A percentile compares a stretch with the other conserved stretches of the same genome.
These are phyloP conservation scores for Leccinum sublutescens DNA, from an alignment of 768 basidiomycete species.

Conservation along the genomic window DNA sequence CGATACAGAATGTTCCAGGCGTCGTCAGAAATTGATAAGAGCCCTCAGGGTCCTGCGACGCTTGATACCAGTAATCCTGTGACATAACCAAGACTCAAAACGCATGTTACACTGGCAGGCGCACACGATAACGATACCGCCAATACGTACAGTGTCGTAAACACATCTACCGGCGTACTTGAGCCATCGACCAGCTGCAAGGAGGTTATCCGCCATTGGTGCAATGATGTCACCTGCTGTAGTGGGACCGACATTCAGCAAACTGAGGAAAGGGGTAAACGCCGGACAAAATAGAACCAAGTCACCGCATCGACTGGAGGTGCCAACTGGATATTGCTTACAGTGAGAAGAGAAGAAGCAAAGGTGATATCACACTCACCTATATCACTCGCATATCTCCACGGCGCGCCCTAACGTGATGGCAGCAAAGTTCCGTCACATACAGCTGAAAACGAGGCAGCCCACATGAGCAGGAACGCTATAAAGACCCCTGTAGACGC, in stretches of 20 bases:
- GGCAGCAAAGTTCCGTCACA: too few species aligned
- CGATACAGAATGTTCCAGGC: slow-evolving; percentile 49
- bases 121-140: background rate
- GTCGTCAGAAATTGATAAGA: slow-evolving; percentile 49
- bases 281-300: background rate
- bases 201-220: slow-evolving; percentile 46
- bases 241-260: slow-evolving; percentile 54
- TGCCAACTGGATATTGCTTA: too few species aligned
- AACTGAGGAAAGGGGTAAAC: slow-evolving; percentile 26
- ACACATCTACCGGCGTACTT: slow-evolving; percentile 49
- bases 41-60: slow-evolving; percentile 37
- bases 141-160: slow-evolving; percentile 46
- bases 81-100: background rate
- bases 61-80: slow-evolving; percentile 50
- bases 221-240: slow-evolving; percentile 53
- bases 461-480: slow-evolving; percentile 37
- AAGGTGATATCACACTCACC: too few species aligned
- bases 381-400: too few species aligned
- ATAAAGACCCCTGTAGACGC: slow-evolving; percentile 51
- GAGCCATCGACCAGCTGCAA: slow-evolving; percentile 53
- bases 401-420: too few species aligned
- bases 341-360: too few species aligned
- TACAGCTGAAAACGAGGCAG: background rate
- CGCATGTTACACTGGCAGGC: background rate
- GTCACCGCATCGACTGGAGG: background rate